Conservation (phyloP, 257 asterid species). For the Capsicum chinense region DNA sequence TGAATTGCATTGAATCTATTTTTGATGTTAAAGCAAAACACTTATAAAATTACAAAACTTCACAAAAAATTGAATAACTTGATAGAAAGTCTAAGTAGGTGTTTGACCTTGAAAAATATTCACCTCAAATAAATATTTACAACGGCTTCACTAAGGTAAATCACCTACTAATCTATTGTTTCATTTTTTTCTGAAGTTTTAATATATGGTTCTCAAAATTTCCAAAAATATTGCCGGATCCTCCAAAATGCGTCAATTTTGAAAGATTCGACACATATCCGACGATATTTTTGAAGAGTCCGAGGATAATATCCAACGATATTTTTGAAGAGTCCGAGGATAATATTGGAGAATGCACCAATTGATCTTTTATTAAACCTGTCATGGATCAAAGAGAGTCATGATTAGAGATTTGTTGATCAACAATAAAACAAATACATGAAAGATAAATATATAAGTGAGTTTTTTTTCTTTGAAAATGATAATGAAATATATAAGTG, state of each 20-base stretch:
- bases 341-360: not conserved
- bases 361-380: not conserved
- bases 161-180: no score
- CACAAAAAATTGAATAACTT: no score
- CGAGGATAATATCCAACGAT: not conserved
- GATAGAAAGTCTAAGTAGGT: no score
- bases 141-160: no score
- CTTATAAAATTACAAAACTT: no score
- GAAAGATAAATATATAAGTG: not conserved
- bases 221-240: not conserved
- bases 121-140: no score
- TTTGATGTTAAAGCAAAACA: no score
- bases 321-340: not conserved
- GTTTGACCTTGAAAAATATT: no score
- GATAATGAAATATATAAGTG: not conserved
- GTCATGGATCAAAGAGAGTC: not conserved
- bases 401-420: not conserved
- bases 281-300: not conserved
- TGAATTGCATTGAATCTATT: no score
- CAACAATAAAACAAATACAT: not conserved
- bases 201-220: no score
- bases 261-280: not conserved
- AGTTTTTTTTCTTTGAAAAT: no score
- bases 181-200: no score
- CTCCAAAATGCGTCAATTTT: not conserved